Base-by-base conservation (phyloP, 768 basidiomycete species). In the Gymnopilus dilepis region DNA sequence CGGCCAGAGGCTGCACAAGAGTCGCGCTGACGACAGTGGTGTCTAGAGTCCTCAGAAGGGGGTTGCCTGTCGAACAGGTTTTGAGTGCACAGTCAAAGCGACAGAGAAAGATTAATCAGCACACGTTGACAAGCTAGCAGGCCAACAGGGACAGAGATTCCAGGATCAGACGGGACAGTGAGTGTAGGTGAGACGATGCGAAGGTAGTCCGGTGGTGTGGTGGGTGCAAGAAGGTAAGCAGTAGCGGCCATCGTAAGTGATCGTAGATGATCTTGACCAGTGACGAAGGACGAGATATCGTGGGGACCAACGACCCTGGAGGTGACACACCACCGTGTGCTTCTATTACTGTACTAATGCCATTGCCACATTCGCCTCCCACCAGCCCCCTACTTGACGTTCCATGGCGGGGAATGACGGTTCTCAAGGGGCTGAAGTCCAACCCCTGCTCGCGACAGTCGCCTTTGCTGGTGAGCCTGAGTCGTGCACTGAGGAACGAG, bases 51-150 rank as follows among this genome's bases (percentile, higher is more conserved):
- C 81, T 77, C 19, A 89, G 78, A 13, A 92, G 81, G 6, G 92
- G 91, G 66, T 94, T 89, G 26, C 89, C 90, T 90, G 59, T 56
- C 15, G 2, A n/a, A 24, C 30, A 28, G 58, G 55, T 58, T 65
- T 58, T 54, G 63, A 59, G 41, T 31, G 22, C 19, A 41, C 45
- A 51, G 31, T 51, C 37, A 17, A 43, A 45, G 48, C 22, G 21
- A 34, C 3, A 50, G 11, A 33, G 6, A 42, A 22, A 50, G 58
- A 50, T 30, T 26, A 24, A 52, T 21, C 57, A 40, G 54, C 76
- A 89, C 90, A 90, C 90, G 87, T 81, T 92, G 91, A 71, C 92
- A 94, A 17, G 90, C 86, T 28, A 94, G 78, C 15, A 93, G 78
- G 45, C 92, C 92, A 38, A 94, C 91, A 37, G 90, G 90, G 38